Evolutionary conservation across 176 grass and related monocot species (phyloP).

Genomic region (Aechmea fasciata): DNA sequence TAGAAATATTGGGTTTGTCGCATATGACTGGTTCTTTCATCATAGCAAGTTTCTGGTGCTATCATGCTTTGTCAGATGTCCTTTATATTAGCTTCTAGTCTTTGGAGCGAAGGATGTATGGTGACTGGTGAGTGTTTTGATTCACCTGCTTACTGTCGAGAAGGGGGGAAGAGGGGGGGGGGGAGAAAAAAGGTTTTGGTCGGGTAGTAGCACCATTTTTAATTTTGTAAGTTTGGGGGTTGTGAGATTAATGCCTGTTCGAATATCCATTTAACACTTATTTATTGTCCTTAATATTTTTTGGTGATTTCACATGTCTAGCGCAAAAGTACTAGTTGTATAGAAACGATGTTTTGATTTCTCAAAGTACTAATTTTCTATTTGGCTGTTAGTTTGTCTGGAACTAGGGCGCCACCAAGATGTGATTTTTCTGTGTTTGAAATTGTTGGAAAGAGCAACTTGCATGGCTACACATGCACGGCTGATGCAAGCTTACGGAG

Average conservation of each 20-base stretch:
- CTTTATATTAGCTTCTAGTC: too few relatives aligned
- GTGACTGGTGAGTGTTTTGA: background rate
- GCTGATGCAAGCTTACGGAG: too few relatives aligned
- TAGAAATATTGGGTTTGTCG: constrained; percentile 1
- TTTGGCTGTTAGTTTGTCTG: too few relatives aligned
- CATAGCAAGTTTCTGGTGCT: background rate
- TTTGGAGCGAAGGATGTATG: too few relatives aligned
- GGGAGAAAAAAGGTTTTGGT: background rate
- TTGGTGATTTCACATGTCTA: background rate
- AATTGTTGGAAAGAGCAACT: too few relatives aligned
- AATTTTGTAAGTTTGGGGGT: background rate
- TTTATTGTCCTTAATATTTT: background rate
- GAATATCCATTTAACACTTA: background rate
- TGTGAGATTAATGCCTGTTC: background rate
- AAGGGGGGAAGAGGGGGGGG: too few relatives aligned
- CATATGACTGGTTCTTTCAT: background rate
- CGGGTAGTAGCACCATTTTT: background rate
- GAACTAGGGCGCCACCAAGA: too few relatives aligned
- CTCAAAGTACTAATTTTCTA: too few relatives aligned
- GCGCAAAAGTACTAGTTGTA: background rate
- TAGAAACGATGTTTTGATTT: too few relatives aligned
- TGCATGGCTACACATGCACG: too few relatives aligned
- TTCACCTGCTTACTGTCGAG: background rate
- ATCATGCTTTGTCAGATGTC: too few relatives aligned
- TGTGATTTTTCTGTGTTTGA: too few relatives aligned